A percentile compares a stretch with the other conserved stretches of the same genome.
Conservation (phyloP, 148 eudicot species). For the Amaranthus hypochondriacus region DNA sequence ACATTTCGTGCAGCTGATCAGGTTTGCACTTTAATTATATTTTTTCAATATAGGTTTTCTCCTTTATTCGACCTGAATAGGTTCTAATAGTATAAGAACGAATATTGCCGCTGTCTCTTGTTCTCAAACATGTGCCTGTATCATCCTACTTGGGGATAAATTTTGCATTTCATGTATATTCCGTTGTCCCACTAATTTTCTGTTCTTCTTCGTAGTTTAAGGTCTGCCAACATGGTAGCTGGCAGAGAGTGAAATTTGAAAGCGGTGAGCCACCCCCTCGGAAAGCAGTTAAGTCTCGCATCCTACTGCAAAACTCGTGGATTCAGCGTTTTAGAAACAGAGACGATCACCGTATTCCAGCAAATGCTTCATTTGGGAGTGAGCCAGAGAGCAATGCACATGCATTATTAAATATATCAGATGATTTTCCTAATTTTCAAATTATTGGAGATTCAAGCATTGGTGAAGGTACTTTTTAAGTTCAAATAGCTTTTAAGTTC, state of each 20-base stretch:
- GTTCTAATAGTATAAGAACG: too few species aligned
- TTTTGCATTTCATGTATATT: background rate
- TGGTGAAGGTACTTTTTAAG: constrained; percentile 40
- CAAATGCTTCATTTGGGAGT: constrained; percentile 22
- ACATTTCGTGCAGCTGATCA: constrained; percentile 32
- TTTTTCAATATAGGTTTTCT: background rate
- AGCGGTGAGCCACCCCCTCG: constrained; percentile 34
- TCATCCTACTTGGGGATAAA: background rate
- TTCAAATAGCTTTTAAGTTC: background rate
- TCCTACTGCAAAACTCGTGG: constrained; percentile 49
- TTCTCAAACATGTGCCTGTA: background rate
- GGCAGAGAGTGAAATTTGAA: constrained; percentile 41
- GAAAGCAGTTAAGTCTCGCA: constrained; percentile 25
- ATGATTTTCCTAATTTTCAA: constrained; percentile 27
- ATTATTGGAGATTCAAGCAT: constrained; percentile 37
- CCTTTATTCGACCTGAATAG: too few species aligned
- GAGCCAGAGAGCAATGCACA: constrained; percentile 15
- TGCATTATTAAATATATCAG: constrained; percentile 22
- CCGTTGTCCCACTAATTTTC: background rate
- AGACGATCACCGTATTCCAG: constrained; percentile 22
- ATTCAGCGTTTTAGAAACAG: constrained; percentile 48
- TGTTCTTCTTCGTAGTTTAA: constrained; percentile 42
- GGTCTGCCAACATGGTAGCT: constrained; percentile 51
- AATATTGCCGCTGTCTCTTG: background rate
- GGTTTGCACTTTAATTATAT: constrained; percentile 31